phyloP scores from a whole-genome alignment of 805 yeast species.

The Cyberlindnera americana region DNA sequence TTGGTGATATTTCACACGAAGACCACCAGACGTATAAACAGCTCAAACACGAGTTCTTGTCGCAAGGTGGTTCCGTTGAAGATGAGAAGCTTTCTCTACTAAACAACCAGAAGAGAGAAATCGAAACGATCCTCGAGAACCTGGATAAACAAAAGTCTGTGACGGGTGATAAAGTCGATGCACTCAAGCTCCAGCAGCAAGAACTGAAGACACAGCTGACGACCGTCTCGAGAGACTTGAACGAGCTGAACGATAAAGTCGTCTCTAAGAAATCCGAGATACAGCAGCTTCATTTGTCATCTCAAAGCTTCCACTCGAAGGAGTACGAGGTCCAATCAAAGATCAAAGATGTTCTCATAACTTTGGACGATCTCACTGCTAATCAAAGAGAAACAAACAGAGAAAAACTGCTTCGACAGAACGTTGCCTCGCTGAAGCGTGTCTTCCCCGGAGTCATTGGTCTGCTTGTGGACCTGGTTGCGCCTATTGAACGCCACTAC shows the following conservation, averaged over 20 bases:
- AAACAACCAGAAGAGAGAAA: slow-evolving; percentile 42
- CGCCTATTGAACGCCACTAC: slow-evolving; percentile 69
- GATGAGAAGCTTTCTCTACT: slow-evolving; percentile 44
- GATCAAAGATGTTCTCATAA: slow-evolving; percentile 54
- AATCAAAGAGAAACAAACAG: slow-evolving; percentile 70
- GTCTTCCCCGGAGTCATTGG: slow-evolving; percentile 86
- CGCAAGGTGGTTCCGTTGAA: slow-evolving; percentile 55
- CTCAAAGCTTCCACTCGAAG: slow-evolving; percentile 38
- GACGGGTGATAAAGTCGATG: slow-evolving; percentile 34
- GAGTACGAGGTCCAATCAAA: slow-evolving; percentile 63
- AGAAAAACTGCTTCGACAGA: slow-evolving; percentile 70
- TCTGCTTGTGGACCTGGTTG: slow-evolving; percentile 71
- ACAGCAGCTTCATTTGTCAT: slow-evolving; percentile 36
- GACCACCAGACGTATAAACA: slow-evolving; percentile 55
- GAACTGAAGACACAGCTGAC: slow-evolving; percentile 28
- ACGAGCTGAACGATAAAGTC: slow-evolving; percentile 34
- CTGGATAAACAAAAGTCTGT: slow-evolving; percentile 35
- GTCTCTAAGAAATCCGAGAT: slow-evolving; percentile 39
- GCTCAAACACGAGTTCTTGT: slow-evolving; percentile 53
- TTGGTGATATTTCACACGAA: slow-evolving; percentile 42
- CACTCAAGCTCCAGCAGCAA: slow-evolving; percentile 30
- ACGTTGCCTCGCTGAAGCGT: slow-evolving; percentile 63
- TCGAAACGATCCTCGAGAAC: slow-evolving; percentile 35
- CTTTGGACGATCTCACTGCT: slow-evolving; percentile 71
- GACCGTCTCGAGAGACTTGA: slow-evolving; percentile 22